Base-by-base conservation (phyloP, 2,329 filamentous ascomycete species). In the Chaetomium sp. region DNA sequence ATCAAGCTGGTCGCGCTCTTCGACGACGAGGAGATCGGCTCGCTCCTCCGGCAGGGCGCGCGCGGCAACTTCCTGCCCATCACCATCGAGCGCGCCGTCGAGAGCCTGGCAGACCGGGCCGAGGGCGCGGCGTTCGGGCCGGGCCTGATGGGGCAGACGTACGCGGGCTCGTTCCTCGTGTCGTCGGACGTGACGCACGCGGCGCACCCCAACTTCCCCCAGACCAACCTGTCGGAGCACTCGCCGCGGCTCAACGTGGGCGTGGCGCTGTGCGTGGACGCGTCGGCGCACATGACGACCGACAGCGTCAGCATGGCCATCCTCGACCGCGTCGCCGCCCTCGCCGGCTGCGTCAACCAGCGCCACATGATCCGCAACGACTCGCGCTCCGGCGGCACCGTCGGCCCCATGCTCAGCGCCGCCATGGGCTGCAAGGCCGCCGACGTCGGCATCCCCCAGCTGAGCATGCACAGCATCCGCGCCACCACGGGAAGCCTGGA, bases 341-440 rank as follows among this genome's bases (percentile, higher is more conserved):
- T 91, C 65, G 85, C 83, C 67, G 91, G 82, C 58, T 87, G 86
- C 63, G 86, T 84, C 56, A 83, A 96, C 61, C 95, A 98, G 78
- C 82, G 90, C 6, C 98, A 98, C 83, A 93, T 96, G 83, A 98
- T 98, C 75, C 83, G 95, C 64, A 99, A 98, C 75, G 95, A 98
- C 78, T 90, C 85, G 10, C 83, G 94, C 62, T 92, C 88, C 73
- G 95, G 95, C 33, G 95, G 95, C 19, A 99, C 95, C 0, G 93
- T 98, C n/a, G 95, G 95, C 0, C 95, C 95, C 0, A 93, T 93
- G 85, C 83, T 97, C 42, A 92, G 88, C 70, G 87, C 89, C 31
- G 86, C 85, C 31, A 90, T 95, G 78, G 94, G 94, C 33, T 88
- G 96, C 65, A 81, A 91, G 59, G 87, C 92, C 0, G 90, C 95